phyloP scores from a whole-genome alignment of 495 filamentous ascomycete species.

The Pseudoneurospora amorphoporcata region DNA sequence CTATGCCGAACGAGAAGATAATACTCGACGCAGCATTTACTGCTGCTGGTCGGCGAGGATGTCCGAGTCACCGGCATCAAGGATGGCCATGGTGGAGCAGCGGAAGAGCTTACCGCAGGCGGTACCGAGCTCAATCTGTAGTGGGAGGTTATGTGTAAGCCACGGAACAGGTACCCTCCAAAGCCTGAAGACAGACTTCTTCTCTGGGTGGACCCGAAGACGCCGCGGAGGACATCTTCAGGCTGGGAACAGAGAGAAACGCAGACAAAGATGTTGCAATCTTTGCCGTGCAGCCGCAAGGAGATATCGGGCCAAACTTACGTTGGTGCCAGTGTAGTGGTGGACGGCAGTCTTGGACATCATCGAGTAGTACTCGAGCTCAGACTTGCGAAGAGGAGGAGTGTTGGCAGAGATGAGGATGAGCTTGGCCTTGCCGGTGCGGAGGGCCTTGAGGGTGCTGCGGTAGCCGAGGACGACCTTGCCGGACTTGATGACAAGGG shows the following conservation, averaged over 20 bases:
- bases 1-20: constrained; percentile 12
- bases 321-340: constrained; percentile 96
- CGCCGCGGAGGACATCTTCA: not conserved
- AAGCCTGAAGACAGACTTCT: constrained; percentile 63
- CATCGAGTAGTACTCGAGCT: constrained; percentile 91
- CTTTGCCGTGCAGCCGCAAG: constrained; percentile 8
- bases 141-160: constrained; percentile 29
- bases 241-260: constrained; percentile 6
- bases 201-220: constrained; percentile 54
- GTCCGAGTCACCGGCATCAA: constrained; percentile 97
- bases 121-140: constrained; percentile 90
- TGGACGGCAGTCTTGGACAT: constrained; percentile 87
- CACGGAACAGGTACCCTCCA: constrained; percentile 64
- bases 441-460: constrained; percentile 90
- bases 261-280: not conserved
- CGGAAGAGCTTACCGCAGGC: constrained; percentile 47
- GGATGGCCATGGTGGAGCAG: constrained; percentile 87
- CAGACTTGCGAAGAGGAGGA: constrained; percentile 87
- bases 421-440: constrained; percentile 71
- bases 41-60: constrained; percentile 66
- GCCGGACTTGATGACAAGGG: constrained; percentile 93
- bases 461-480: constrained; percentile 80
- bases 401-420: constrained; percentile 78
- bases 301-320: constrained; percentile 44
- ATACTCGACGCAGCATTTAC: constrained; percentile 30